These are phyloP conservation scores for Chenopodium suecicum DNA, from an alignment of 148 eudicot genomes.

Conservation along the genomic window DNA sequence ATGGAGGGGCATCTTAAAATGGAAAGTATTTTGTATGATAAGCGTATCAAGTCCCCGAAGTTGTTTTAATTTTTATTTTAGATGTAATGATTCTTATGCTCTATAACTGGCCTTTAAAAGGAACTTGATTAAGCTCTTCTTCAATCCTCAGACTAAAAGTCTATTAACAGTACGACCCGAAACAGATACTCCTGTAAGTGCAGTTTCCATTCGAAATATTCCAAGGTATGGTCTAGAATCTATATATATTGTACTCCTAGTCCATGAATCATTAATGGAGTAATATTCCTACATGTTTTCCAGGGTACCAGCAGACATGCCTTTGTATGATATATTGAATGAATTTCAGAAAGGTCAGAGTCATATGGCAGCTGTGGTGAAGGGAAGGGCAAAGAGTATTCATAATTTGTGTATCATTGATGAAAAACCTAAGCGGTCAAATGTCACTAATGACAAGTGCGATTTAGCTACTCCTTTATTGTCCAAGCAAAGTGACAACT, in stretches of 20 bases:
- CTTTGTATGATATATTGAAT: constrained; percentile 90
- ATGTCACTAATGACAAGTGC: constrained; percentile 27
- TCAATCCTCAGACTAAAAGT: constrained; percentile 65
- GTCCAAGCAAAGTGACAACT: constrained; percentile 43
- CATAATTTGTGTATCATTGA: constrained; percentile 33
- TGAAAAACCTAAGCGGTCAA: constrained; percentile 34
- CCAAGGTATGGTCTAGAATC: constrained; percentile 58
- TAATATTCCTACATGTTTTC: constrained; percentile 5
- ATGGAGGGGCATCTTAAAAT: too few relatives aligned
- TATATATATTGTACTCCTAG: neutral
- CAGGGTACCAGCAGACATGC: constrained; percentile 99
- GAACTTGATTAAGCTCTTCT: constrained; percentile 6
- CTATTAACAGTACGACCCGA: constrained; percentile 95
- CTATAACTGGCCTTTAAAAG: neutral
- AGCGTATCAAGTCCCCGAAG: neutral
- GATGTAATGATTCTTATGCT: neutral
- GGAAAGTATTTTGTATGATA: neutral
- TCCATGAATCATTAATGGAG: neutral
- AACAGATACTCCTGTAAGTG: constrained; percentile 98
- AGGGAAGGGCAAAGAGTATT: constrained; percentile 43
- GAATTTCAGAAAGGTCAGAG: constrained; percentile 97
- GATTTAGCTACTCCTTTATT: constrained; percentile 61
- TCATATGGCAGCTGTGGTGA: constrained; percentile 98
- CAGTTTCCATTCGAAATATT: constrained; percentile 87
- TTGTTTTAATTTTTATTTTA: neutral